Conservation (phyloP, 176 grass and related monocot species). For the Lolium rigidum region DNA sequence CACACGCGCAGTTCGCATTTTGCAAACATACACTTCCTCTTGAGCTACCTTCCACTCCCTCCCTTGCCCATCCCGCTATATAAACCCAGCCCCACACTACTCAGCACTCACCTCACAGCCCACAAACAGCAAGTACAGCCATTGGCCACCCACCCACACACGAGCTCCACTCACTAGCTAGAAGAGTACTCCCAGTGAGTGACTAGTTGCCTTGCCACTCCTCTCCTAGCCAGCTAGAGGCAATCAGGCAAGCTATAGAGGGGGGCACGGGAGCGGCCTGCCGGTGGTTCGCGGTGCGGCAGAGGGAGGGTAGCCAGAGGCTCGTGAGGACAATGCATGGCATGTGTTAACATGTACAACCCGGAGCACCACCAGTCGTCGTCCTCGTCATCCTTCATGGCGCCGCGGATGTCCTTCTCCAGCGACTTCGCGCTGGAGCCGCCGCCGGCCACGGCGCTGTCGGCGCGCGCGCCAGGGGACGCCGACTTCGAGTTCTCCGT, state of each 20-base stretch:
- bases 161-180: slow-evolving; percentile 5
- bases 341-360: slow-evolving; percentile 92
- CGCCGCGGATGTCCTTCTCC: slow-evolving; percentile 96
- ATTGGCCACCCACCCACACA: slow-evolving; percentile 35
- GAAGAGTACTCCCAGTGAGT: background rate
- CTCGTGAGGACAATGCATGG: slow-evolving; percentile 58
- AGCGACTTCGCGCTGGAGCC: slow-evolving; percentile 88
- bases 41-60: background rate
- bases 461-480: slow-evolving; percentile 48
- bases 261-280: background rate
- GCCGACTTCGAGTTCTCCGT: slow-evolving; percentile 97
- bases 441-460: slow-evolving; percentile 48
- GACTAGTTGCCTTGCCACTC: background rate
- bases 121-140: slow-evolving; percentile 38
- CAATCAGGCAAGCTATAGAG: background rate
- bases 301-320: background rate
- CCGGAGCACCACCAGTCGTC: slow-evolving; percentile 74
- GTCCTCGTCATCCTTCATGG: slow-evolving; percentile 46
- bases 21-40: background rate
- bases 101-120: slow-evolving; percentile 8
- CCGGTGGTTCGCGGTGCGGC: background rate
- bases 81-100: slow-evolving; percentile 32
- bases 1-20: background rate
- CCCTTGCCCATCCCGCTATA: slow-evolving; percentile 35
- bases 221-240: slow-evolving; percentile 5